Conservation (phyloP, 1,284 basidiomycete species). For the Phellinidium pouzarii region DNA sequence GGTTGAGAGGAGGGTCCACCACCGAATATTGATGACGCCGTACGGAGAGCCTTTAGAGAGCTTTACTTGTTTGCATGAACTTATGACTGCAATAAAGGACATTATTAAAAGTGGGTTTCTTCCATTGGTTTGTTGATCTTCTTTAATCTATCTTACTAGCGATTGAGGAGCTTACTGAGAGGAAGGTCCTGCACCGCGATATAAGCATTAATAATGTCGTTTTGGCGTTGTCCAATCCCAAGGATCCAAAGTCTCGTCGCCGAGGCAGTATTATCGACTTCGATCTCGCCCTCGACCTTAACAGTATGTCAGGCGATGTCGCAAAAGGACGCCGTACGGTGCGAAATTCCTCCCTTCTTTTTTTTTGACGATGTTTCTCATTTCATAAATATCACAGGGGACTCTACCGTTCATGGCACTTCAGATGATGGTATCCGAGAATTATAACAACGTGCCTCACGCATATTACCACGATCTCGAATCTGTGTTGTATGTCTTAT, state of each 20-base stretch:
- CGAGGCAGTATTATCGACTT: slow-evolving; percentile 3
- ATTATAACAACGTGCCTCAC: not conserved
- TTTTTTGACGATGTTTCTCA: not conserved
- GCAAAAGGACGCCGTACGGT: not conserved
- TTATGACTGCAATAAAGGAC: slow-evolving; percentile 1
- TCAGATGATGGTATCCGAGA: not conserved
- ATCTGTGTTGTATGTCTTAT: slow-evolving; percentile 3
- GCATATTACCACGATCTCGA: slow-evolving; percentile 8
- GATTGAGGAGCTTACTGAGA: not conserved
- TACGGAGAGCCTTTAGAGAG: no score
- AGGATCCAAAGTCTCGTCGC: not conserved
- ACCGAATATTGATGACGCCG: not conserved
- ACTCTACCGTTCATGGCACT: slow-evolving; percentile 5
- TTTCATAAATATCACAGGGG: not conserved
- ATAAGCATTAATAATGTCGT: not conserved
- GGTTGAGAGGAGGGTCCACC: not conserved
- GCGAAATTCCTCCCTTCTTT: not conserved
- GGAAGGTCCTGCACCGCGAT: slow-evolving; percentile 3
- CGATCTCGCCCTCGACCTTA: not conserved
- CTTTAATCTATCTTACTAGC: not conserved
- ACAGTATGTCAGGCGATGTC: not conserved
- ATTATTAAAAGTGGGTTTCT: not conserved
- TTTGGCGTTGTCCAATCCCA: not conserved
- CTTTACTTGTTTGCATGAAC: not conserved
- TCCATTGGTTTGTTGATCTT: not conserved